Evolutionary conservation across 345 rosid genomes (phyloP).

Genomic region (Anacardium occidentale): DNA sequence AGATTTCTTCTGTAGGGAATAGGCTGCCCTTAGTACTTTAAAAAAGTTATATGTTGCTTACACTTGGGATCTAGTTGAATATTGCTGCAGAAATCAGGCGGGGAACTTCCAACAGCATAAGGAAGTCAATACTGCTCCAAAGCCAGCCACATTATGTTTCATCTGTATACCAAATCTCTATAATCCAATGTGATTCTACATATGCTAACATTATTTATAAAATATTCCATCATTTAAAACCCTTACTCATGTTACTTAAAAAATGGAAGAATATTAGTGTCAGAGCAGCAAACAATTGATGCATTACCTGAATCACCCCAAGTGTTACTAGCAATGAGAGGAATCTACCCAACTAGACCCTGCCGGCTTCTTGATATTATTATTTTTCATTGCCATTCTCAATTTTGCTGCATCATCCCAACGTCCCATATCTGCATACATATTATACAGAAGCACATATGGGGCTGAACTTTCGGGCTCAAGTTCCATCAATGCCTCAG

Average conservation of each 20-base stretch:
- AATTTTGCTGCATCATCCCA: constrained; percentile 65
- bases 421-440: constrained; percentile 58
- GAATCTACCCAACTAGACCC: constrained; percentile 52
- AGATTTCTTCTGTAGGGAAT: too few species aligned
- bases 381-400: constrained; percentile 52
- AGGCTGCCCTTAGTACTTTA: too few species aligned
- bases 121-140: neutral
- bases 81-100: neutral
- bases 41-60: too few species aligned
- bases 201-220: too few species aligned
- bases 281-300: neutral
- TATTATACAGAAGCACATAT: constrained; percentile 59
- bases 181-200: too few species aligned
- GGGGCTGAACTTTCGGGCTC: constrained; percentile 73
- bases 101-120: too few species aligned
- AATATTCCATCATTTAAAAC: too few species aligned
- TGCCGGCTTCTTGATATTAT: constrained; percentile 48
- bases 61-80: neutral
- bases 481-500: constrained; percentile 61
- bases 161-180: too few species aligned
- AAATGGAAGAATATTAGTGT: neutral
- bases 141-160: too few species aligned
- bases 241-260: neutral
- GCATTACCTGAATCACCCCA: neutral
- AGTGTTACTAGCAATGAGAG: neutral